Percentiles rank a stretch among this genome's conserved stretches.
These are phyloP conservation scores for Rheum nobile DNA, from an alignment of 148 eudicot genomes.

Conservation along the genomic window DNA sequence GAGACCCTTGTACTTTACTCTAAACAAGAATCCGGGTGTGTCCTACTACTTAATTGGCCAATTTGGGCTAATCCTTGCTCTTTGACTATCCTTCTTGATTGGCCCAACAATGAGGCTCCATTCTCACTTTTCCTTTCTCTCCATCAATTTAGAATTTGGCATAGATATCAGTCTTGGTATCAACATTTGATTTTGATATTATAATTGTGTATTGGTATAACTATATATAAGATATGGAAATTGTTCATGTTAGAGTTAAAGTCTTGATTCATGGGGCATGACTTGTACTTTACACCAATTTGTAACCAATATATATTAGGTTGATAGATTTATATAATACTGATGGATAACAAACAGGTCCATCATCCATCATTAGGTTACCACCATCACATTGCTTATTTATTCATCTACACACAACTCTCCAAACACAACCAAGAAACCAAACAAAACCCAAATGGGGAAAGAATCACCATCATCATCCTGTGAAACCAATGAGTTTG, in stretches of 20 bases:
- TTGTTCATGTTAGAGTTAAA: not conserved
- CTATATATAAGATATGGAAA: not conserved
- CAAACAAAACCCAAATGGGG: not conserved
- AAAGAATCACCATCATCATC: not conserved
- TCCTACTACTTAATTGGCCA: slow-evolving; percentile 6
- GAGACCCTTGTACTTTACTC: not conserved
- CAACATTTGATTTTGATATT: no score
- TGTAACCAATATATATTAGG: not conserved
- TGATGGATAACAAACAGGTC: not conserved
- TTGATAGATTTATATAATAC: no score
- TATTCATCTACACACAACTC: not conserved
- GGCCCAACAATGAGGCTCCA: not conserved
- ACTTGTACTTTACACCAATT: not conserved
- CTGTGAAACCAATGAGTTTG: slow-evolving; percentile 25
- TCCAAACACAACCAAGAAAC: not conserved
- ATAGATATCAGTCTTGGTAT: no score
- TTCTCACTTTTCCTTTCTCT: not conserved
- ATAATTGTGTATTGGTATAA: no score
- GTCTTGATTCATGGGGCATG: not conserved
- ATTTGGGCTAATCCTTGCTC: slow-evolving; percentile 22
- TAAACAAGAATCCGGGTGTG: not conserved
- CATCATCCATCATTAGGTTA: slow-evolving; percentile 13
- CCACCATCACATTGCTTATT: slow-evolving; percentile 12
- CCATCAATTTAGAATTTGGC: no score
- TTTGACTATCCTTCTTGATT: slow-evolving; percentile 1